These are phyloP conservation scores for Lactarius deliciosus DNA, from an alignment of 768 basidiomycete genomes.

Conservation along the genomic window DNA sequence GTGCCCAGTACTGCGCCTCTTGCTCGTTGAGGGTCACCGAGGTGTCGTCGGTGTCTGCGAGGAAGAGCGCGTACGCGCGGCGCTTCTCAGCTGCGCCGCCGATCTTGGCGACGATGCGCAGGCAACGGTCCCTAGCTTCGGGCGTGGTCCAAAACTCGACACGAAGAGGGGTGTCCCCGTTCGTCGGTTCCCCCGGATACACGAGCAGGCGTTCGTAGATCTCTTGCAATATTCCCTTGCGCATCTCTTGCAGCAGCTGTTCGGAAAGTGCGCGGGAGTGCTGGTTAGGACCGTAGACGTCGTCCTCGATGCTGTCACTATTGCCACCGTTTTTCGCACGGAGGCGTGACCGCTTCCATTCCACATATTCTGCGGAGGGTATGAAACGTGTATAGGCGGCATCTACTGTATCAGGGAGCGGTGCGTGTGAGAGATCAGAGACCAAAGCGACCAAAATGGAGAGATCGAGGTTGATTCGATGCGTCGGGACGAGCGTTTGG, in stretches of 20 bases:
- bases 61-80: constrained; percentile 63
- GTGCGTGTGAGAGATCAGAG: constrained; percentile 76
- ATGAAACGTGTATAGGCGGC: constrained; percentile 67
- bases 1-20: constrained; percentile 64
- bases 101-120: constrained; percentile 78
- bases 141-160: constrained; percentile 78
- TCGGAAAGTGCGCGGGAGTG: constrained; percentile 69
- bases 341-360: constrained; percentile 52
- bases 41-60: constrained; percentile 23
- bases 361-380: constrained; percentile 54
- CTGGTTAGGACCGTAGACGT: constrained; percentile 36
- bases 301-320: constrained; percentile 29
- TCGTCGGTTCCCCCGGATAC: not conserved
- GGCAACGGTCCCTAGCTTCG: constrained; percentile 71
- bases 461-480: constrained; percentile 74
- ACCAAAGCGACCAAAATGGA: constrained; percentile 82
- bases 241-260: constrained; percentile 77
- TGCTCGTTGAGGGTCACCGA: constrained; percentile 49
- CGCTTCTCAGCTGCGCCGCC: constrained; percentile 68
- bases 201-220: constrained; percentile 49
- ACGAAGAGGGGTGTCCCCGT: constrained; percentile 10
- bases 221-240: constrained; percentile 58
- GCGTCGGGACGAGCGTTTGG: constrained; percentile 47
- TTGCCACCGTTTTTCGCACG: constrained; percentile 24
- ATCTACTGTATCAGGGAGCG: constrained; percentile 54